A percentile compares a stretch with the other conserved stretches of the same genome.
Evolutionary conservation across 2,329 filamentous ascomycete genomes (phyloP).

Genomic region (Aureobasidium leucospermi): DNA sequence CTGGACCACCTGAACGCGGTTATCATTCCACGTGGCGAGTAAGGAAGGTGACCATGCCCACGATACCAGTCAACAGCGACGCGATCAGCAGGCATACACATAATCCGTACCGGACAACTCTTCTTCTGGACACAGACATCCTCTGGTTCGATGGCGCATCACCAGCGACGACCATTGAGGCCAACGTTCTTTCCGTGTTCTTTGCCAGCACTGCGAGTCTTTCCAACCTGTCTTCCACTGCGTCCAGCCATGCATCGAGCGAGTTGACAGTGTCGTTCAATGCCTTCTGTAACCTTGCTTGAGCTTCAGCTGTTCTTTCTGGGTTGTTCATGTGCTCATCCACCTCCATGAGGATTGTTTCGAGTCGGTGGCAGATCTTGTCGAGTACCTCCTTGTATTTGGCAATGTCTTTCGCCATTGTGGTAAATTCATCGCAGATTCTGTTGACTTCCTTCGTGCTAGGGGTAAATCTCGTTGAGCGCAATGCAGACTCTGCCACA

Average conservation of each 20-base stretch:
- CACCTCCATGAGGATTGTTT: not conserved
- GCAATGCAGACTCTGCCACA: too few species aligned
- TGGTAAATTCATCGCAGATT: not conserved
- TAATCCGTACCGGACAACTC: not conserved
- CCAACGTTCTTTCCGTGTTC: not conserved
- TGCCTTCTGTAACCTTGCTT: not conserved
- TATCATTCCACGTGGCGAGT: too few species aligned
- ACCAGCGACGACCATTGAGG: not conserved
- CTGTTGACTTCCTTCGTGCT: not conserved
- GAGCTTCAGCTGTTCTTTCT: not conserved
- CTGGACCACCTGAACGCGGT: too few species aligned
- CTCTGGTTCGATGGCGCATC: not conserved
- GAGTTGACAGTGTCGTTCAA: not conserved
- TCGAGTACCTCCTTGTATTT: not conserved
- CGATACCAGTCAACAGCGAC: not conserved
- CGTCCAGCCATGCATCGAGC: not conserved
- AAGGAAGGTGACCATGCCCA: not conserved
- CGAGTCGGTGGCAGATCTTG: not conserved
- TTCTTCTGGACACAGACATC: not conserved
- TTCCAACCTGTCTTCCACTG: not conserved
- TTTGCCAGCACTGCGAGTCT: too few species aligned
- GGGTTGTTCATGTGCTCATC: not conserved
- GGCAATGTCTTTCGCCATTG: not conserved
- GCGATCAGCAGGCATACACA: not conserved
- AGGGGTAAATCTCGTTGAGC: too few species aligned